phyloP scores from a whole-genome alignment of 345 rosid species.

The Dipteronia sinensis region DNA sequence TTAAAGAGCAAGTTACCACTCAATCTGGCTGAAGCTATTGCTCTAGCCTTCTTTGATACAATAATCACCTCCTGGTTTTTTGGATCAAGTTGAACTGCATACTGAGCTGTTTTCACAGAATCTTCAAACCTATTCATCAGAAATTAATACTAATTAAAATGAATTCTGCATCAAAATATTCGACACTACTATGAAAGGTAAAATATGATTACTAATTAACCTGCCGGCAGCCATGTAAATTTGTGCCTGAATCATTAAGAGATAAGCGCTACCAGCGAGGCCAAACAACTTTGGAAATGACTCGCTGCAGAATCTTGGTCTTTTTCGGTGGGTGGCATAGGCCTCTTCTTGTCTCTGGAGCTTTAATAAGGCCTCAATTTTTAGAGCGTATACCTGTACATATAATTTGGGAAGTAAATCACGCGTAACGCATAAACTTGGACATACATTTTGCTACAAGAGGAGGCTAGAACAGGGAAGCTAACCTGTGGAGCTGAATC shows the following conservation, averaged over 20 bases:
- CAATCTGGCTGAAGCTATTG: constrained; percentile 60
- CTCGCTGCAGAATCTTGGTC: constrained; percentile 43
- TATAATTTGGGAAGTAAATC: background rate
- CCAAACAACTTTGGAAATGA: constrained; percentile 51
- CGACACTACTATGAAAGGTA: background rate
- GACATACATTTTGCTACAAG: background rate
- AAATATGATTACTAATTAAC: constrained; percentile 40
- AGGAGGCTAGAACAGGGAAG: background rate
- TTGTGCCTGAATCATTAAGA: constrained; percentile 50
- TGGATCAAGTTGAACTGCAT: constrained; percentile 74
- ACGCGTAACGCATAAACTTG: background rate
- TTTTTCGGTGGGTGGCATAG: constrained; percentile 41
- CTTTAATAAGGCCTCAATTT: constrained; percentile 60
- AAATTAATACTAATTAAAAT: background rate
- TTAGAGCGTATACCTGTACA: constrained; percentile 54
- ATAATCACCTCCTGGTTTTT: constrained; percentile 54
- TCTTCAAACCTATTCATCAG: constrained; percentile 66
- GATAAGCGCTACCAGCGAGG: constrained; percentile 36
- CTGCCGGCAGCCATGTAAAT: constrained; percentile 71
- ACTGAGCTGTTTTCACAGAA: constrained; percentile 61
- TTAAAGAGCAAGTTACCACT: constrained; percentile 78
- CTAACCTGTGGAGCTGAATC: constrained; percentile 65
- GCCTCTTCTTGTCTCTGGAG: constrained; percentile 69
- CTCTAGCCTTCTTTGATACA: constrained; percentile 49
- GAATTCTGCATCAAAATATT: background rate